These are phyloP conservation scores for Salicornia ramosissima DNA, from an alignment of 148 eudicot genomes.

Conservation along the genomic window DNA sequence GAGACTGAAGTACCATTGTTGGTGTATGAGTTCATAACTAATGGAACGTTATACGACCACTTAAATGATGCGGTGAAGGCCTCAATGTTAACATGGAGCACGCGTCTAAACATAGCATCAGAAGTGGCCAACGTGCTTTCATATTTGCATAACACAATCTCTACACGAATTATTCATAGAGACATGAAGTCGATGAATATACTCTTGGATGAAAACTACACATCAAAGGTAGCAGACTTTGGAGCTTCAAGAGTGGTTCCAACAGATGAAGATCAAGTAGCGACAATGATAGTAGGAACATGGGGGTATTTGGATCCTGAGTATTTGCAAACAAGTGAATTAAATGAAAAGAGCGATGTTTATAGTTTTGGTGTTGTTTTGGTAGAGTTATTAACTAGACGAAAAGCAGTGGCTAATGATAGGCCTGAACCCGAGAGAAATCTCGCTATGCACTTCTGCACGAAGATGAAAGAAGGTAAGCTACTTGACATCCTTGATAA, in stretches of 20 bases:
- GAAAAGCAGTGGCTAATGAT: constrained; percentile 6
- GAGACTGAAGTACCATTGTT: too few species aligned
- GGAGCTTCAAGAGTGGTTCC: constrained; percentile 28
- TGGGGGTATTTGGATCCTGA: constrained; percentile 26
- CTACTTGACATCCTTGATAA: constrained; percentile 15
- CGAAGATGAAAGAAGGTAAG: constrained; percentile 16
- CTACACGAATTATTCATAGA: constrained; percentile 20
- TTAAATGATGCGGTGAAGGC: too few species aligned
- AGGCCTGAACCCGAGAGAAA: constrained; percentile 20
- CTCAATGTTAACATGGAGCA: too few species aligned
- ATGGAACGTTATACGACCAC: too few species aligned
- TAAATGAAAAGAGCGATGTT: constrained; percentile 27
- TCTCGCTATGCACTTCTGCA: constrained; percentile 17
- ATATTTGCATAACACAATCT: constrained; percentile 19
- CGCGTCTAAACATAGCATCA: too few species aligned
- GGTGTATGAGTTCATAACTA: too few species aligned
- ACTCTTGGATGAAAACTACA: constrained; percentile 23
- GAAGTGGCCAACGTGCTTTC: constrained; percentile 16
- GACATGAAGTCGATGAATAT: constrained; percentile 26
- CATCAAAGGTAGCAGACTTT: constrained; percentile 29
- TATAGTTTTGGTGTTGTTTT: constrained; percentile 33
- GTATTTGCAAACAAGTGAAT: constrained; percentile 21
- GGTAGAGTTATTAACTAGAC: constrained; percentile 20
- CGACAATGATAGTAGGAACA: constrained; percentile 25
- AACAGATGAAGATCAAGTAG: constrained; percentile 13